Evolutionary conservation across 805 yeast genomes (phyloP).

Genomic region (Myxozyma neglecta): DNA sequence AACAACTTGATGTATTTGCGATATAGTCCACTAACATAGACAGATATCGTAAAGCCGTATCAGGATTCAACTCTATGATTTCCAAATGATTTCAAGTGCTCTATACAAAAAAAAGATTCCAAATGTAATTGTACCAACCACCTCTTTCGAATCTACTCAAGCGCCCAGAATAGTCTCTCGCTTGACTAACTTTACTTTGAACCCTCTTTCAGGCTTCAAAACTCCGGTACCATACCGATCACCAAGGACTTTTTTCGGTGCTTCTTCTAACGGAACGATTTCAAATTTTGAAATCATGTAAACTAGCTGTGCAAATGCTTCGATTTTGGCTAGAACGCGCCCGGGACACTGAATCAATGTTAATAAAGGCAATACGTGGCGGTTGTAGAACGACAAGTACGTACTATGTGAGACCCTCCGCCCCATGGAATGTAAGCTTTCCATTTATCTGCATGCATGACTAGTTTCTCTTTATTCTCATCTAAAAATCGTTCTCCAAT

Average conservation of each 20-base stretch:
- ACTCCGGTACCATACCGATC: slow-evolving; percentile 11
- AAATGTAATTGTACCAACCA: too few species aligned
- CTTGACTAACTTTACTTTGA: not conserved
- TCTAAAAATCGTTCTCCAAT: slow-evolving; percentile 17
- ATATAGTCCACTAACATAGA: too few species aligned
- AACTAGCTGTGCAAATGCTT: slow-evolving; percentile 9
- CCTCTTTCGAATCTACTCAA: not conserved
- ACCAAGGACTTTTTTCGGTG: slow-evolving; percentile 9
- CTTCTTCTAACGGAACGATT: slow-evolving; percentile 6
- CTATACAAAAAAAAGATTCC: too few species aligned
- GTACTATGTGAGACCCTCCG: slow-evolving; percentile 22
- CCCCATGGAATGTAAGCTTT: slow-evolving; percentile 25
- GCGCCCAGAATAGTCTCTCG: slow-evolving; percentile 3
- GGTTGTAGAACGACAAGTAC: not conserved
- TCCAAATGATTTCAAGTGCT: too few species aligned
- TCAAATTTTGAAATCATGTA: slow-evolving; percentile 11
- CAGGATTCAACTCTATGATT: too few species aligned
- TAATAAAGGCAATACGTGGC: not conserved
- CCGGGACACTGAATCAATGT: slow-evolving; percentile 19
- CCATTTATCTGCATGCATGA: slow-evolving; percentile 9
- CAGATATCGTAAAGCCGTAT: too few species aligned
- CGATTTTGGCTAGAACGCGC: slow-evolving; percentile 10
- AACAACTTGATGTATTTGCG: too few species aligned
- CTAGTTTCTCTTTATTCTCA: slow-evolving; percentile 9
- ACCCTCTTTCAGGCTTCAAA: slow-evolving; percentile 7